Evolutionary conservation across 352 stramenopile species (phyloP).

Genomic region (Phytophthora pistaciae): DNA sequence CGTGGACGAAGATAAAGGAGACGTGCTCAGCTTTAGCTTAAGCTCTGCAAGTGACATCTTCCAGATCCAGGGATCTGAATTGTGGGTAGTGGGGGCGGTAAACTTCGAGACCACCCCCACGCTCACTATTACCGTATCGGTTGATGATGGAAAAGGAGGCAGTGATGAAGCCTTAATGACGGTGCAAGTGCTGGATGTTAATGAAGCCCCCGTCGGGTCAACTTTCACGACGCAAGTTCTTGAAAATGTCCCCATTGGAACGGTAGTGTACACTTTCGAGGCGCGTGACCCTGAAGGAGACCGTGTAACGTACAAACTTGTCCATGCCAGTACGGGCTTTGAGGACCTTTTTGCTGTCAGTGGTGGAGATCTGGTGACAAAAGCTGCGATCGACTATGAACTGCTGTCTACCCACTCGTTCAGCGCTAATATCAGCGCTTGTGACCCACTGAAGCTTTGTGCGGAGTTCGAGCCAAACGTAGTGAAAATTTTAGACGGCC

Average conservation of each 20-base stretch:
- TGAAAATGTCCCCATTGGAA: conserved; percentile 49
- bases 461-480: conserved; percentile 47
- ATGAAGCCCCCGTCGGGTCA: conserved; percentile 37
- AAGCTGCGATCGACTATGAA: conserved; percentile 30
- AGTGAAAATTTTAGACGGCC: conserved; percentile 49
- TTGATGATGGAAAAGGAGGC: conserved; percentile 32
- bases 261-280: conserved; percentile 30
- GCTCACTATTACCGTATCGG: conserved; percentile 32
- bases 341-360: conserved; percentile 24
- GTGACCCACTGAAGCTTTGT: conserved; percentile 54
- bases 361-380: conserved; percentile 26
- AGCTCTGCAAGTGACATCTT: conserved; percentile 11
- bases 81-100: conserved; percentile 24
- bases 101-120: conserved; percentile 30
- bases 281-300: conserved; percentile 55
- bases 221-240: conserved; percentile 35
- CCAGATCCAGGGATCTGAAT: conserved; percentile 21
- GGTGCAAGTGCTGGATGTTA: conserved; percentile 40
- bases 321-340: conserved; percentile 17
- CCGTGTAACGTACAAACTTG: conserved; percentile 31
- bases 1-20: conserved; percentile 55
- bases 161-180: conserved; percentile 26
- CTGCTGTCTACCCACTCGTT: conserved; percentile 28
- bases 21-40: conserved; percentile 44
- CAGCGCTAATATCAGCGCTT: conserved; percentile 37